Conservation (phyloP, 2,329 filamentous ascomycete genomes). For the Alternaria gaisen region DNA sequence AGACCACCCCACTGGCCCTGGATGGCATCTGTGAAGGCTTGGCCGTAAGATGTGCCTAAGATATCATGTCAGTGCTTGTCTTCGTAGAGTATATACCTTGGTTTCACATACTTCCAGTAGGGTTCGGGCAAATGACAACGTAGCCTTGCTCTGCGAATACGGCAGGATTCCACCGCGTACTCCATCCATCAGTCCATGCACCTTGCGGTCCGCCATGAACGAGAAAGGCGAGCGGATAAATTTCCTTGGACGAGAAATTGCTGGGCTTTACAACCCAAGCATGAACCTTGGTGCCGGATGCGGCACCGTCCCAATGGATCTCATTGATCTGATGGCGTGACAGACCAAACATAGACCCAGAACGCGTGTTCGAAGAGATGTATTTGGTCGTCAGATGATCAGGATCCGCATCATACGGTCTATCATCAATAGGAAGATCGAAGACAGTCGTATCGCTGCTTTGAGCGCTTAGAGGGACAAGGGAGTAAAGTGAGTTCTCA, state of each 20-base stretch:
- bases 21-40: slow-evolving; percentile 79
- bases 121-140: slow-evolving; percentile 81
- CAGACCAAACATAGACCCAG: slow-evolving; percentile 73
- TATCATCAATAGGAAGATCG: slow-evolving; percentile 32
- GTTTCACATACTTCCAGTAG: slow-evolving; percentile 72
- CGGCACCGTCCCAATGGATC: slow-evolving; percentile 74
- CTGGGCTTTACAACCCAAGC: slow-evolving; percentile 72
- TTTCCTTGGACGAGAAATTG: slow-evolving; percentile 73
- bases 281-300: slow-evolving; percentile 69
- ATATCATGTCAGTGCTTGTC: not conserved
- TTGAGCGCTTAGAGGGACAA: slow-evolving; percentile 56
- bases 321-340: slow-evolving; percentile 70
- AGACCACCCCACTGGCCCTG: slow-evolving; percentile 82
- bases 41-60: slow-evolving; percentile 72
- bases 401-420: slow-evolving; percentile 38
- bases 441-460: slow-evolving; percentile 23
- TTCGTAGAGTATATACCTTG: not conserved
- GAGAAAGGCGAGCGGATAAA: slow-evolving; percentile 79
- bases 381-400: slow-evolving; percentile 33
- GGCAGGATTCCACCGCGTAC: slow-evolving; percentile 84
- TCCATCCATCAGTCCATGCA: slow-evolving; percentile 79
- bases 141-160: slow-evolving; percentile 90
- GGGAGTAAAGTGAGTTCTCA: slow-evolving; percentile 75
- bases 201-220: slow-evolving; percentile 87
- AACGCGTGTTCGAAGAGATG: slow-evolving; percentile 71